These are phyloP conservation scores for Sanghuangporus sanghuang DNA, from an alignment of 1,284 basidiomycete genomes.

Conservation along the genomic window DNA sequence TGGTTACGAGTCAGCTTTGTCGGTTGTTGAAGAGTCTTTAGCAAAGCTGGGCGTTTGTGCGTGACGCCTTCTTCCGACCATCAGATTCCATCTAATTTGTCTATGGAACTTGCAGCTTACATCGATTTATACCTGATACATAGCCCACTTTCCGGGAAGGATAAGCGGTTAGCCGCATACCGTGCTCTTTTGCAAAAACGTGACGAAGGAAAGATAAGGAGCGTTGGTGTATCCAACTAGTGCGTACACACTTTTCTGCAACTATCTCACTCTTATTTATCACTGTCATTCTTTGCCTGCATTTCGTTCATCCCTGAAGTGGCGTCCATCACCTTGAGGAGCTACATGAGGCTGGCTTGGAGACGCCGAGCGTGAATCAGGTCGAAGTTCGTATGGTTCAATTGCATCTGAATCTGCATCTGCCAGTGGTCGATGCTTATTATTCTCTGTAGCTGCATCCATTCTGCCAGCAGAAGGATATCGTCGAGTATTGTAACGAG, in stretches of 20 bases:
- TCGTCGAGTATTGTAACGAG: slow-evolving; percentile 43
- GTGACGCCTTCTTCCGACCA: slow-evolving; percentile 5
- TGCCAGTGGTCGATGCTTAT: background rate
- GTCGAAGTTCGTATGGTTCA: slow-evolving; percentile 29
- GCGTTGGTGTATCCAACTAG: slow-evolving; percentile 59
- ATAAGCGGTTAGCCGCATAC: slow-evolving; percentile 38
- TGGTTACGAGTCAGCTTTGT: slow-evolving; percentile 34
- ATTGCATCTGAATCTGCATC: background rate
- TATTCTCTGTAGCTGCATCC: slow-evolving; percentile 37
- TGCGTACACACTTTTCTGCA: slow-evolving; percentile 21
- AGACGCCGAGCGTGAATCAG: slow-evolving; percentile 45
- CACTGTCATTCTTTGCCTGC: background rate
- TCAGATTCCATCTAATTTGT: background rate
- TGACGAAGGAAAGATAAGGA: slow-evolving; percentile 42
- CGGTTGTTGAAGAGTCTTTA: slow-evolving; percentile 36
- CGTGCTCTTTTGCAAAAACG: slow-evolving; percentile 35
- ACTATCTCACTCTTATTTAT: background rate
- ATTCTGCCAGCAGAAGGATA: slow-evolving; percentile 47
- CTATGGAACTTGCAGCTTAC: slow-evolving; percentile 30
- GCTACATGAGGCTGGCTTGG: slow-evolving; percentile 35
- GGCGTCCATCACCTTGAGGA: slow-evolving; percentile 46
- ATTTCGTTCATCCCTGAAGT: slow-evolving; percentile 21
- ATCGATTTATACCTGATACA: slow-evolving; percentile 57
- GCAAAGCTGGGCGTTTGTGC: slow-evolving; percentile 35
- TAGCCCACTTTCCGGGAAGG: slow-evolving; percentile 35